Evolutionary conservation across 805 yeast genomes (phyloP).

Genomic region (Pichia heedii): DNA sequence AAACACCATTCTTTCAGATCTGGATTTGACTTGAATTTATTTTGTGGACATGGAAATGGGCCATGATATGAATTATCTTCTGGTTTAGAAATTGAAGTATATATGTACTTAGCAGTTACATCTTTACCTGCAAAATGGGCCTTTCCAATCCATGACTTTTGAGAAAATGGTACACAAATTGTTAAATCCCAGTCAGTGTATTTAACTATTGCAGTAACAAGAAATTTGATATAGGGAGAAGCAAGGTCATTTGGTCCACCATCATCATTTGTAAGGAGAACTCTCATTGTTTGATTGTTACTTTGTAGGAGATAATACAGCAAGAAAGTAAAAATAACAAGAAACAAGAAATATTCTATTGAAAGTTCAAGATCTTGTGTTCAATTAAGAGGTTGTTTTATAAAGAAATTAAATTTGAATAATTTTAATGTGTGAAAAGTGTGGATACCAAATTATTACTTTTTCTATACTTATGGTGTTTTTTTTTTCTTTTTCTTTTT

Average conservation of each 20-base stretch:
- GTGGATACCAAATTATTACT: no score
- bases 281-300: no score
- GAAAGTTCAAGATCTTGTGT: no score
- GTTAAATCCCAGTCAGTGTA: slow-evolving; percentile 78
- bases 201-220: slow-evolving; percentile 58
- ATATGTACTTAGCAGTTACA: slow-evolving; percentile 53
- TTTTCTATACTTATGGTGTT: no score
- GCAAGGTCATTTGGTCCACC: slow-evolving; percentile 78
- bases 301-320: no score
- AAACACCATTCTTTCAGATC: slow-evolving; percentile 71
- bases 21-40: slow-evolving; percentile 28
- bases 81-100: slow-evolving; percentile 38
- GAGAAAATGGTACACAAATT: slow-evolving; percentile 78
- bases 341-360: no score
- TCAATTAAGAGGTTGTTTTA: no score
- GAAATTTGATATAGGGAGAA: slow-evolving; percentile 79
- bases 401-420: no score
- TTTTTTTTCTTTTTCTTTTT: no score
- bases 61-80: slow-evolving; percentile 54
- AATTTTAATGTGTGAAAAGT: no score
- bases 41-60: slow-evolving; percentile 50
- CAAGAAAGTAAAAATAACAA: no score
- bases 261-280: slow-evolving; percentile 77
- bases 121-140: slow-evolving; percentile 85
- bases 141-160: slow-evolving; percentile 93